Evolutionary conservation across 306 rosid species (phyloP), one percentile per base, ranked within the genome.

Genomic region (Begonia peltatifolia): DNA sequence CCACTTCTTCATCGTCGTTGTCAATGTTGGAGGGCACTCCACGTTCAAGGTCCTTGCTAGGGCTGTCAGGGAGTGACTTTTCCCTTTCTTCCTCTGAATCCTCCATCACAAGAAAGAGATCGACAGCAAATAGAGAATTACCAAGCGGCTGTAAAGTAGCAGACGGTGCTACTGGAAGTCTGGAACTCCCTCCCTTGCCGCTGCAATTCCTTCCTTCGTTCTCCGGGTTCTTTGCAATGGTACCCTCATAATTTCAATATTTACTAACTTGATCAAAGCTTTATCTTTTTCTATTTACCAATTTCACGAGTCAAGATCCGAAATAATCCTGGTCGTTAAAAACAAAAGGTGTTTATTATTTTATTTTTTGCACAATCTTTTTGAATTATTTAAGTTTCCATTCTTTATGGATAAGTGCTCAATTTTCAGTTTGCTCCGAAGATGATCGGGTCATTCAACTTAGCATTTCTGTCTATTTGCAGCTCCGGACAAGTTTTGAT

Each of bases 31-130:
- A 52, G 61, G 84, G 56, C 6, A 57, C 58, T 43, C 67, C 61
- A 58, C 60, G 52, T 52, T 46, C 70, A 42, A 23, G 12, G 63
- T 53, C 62, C 15, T 63, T 69, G 62, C 62, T 76, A 64, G 83
- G 73, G 73, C 71, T 75, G 9, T 55, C 71, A 53, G 60, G 44
- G 42, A 57, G 49, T 16, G 78, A 50, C 52, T 55, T 12, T 55
- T 63, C 62, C 62, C 58, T 64, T 44, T 44, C 68, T 65, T 71
- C 71, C 52, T 68, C 79, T 0, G 70, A 50, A 55, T 47, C 48
- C 43, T 70, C 80, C 99, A 86, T 90, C 41, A 2, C 23, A 20
- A 20, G 61, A 56, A 15, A 23, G 52, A 54, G 51, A 44, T 46
- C 42, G 60, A 50, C 43, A 18, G 73, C n/a, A 58, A 35, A 15